Percentiles rank a stretch among this genome's conserved stretches.
Conservation (phyloP, 1,139 yeast species). For the Lodderomyces pseudojiufengensis region DNA sequence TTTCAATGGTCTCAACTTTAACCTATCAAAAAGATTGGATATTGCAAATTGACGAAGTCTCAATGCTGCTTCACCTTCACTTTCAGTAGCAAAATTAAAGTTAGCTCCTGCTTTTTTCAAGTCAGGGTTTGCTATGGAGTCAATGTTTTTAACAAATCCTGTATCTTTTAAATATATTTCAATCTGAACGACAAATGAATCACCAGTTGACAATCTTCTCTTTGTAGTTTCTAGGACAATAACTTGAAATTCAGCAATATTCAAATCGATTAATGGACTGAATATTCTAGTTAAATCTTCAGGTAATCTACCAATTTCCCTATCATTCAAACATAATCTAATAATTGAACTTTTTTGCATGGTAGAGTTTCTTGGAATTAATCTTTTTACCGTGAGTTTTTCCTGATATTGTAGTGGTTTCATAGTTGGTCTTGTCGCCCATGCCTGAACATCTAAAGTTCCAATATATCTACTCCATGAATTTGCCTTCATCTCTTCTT, state of each 20-base stretch:
- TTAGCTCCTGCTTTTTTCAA: slow-evolving; percentile 12
- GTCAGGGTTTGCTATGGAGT: slow-evolving; percentile 11
- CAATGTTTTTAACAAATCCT: slow-evolving; percentile 38
- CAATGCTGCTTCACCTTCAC: slow-evolving; percentile 50
- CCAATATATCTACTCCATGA: slow-evolving; percentile 54
- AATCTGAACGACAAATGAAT: slow-evolving; percentile 59
- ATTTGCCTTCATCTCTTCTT: slow-evolving; percentile 12
- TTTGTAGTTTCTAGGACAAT: slow-evolving; percentile 58
- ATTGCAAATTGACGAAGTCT: slow-evolving; percentile 58
- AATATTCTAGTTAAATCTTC: slow-evolving; percentile 69
- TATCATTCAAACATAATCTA: slow-evolving; percentile 23
- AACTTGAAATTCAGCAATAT: slow-evolving; percentile 53
- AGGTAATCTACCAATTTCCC: slow-evolving; percentile 77
- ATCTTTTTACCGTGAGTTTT: slow-evolving; percentile 34
- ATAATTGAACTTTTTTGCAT: slow-evolving; percentile 27
- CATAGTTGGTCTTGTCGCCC: slow-evolving; percentile 78
- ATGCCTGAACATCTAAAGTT: slow-evolving; percentile 65
- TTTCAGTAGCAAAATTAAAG: slow-evolving; percentile 40
- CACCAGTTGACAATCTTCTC: slow-evolving; percentile 65
- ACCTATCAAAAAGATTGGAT: slow-evolving; percentile 50
- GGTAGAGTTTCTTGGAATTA: slow-evolving; percentile 27
- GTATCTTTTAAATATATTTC: slow-evolving; percentile 54
- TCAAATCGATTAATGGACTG: slow-evolving; percentile 60
- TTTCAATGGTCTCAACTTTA: slow-evolving; percentile 24
- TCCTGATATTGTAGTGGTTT: slow-evolving; percentile 52